phyloP scores from a whole-genome alignment of 2,329 filamentous ascomycete species.

The Trichoderma simmonsii region DNA sequence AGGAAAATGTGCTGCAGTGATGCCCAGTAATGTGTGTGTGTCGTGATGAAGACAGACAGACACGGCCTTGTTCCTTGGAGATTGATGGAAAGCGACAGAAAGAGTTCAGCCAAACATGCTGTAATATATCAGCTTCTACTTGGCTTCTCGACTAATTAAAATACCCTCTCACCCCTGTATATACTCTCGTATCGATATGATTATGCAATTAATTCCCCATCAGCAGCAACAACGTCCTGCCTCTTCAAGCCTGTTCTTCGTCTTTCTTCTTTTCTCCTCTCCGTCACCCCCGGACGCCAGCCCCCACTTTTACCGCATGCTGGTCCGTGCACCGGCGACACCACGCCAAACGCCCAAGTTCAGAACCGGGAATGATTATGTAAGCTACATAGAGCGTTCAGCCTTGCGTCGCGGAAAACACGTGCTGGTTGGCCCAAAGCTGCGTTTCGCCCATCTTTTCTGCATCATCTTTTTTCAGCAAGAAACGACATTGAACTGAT shows the following conservation, averaged over 20 bases:
- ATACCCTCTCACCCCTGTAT: not conserved
- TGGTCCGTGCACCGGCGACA: not conserved
- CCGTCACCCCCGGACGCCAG: slow-evolving; percentile 17
- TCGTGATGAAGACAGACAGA: not conserved
- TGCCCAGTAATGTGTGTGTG: not conserved
- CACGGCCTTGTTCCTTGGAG: not conserved
- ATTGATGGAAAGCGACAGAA: not conserved
- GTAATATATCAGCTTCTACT: not conserved
- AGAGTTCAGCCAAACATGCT: not conserved
- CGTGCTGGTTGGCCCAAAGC: not conserved
- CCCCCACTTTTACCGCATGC: slow-evolving; percentile 21
- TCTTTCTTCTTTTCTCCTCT: not conserved
- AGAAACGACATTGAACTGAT: not conserved
- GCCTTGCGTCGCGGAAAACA: slow-evolving; percentile 7
- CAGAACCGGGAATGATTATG: not conserved
- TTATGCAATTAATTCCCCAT: not conserved
- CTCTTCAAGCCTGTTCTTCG: not conserved
- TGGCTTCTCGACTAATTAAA: not conserved
- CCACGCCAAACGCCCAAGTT: not conserved
- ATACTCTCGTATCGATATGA: not conserved
- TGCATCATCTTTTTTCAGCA: not conserved
- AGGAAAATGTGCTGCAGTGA: not conserved
- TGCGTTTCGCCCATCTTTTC: not conserved
- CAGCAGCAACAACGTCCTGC: not conserved
- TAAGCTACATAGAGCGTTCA: not conserved